A percentile compares a stretch with the other conserved stretches of the same genome.
Evolutionary conservation across 148 eudicot species (phyloP).

Genomic region (Cornus kousa): DNA sequence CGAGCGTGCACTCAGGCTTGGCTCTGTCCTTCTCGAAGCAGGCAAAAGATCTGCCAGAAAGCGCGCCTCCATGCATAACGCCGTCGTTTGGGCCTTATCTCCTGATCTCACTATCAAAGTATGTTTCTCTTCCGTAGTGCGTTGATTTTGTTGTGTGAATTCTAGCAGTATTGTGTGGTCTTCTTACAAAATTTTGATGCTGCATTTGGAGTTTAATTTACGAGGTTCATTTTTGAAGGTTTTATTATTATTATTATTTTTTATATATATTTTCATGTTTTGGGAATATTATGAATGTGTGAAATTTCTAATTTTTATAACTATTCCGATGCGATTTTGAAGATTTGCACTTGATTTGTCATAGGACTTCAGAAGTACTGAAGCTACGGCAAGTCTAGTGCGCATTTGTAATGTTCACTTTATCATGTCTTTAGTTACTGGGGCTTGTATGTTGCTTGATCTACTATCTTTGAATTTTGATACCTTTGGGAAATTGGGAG

Average conservation of each 20-base stretch:
- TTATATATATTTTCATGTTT: neutral
- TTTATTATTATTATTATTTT: too few species aligned
- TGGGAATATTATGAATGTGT: neutral
- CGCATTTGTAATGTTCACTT: neutral
- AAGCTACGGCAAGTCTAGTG: neutral
- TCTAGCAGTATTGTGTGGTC: neutral
- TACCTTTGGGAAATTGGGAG: too few species aligned
- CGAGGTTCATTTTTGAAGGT: neutral
- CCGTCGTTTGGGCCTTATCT: slow-evolving; percentile 41
- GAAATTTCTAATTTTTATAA: neutral
- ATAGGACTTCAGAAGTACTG: neutral
- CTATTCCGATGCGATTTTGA: neutral
- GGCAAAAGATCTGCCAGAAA: slow-evolving; percentile 47
- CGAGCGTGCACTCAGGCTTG: slow-evolving; percentile 45
- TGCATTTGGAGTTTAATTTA: neutral
- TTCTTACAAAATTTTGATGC: neutral
- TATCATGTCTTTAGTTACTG: too few species aligned
- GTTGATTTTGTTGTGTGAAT: neutral
- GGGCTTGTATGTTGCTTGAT: too few species aligned
- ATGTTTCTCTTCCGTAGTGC: neutral
- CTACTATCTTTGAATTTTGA: too few species aligned
- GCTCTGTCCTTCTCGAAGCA: slow-evolving; percentile 45
- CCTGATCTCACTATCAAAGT: slow-evolving; percentile 65
- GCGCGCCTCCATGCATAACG: slow-evolving; percentile 47
- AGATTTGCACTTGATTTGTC: neutral